Evolutionary conservation across 306 rosid species (phyloP).

Genomic region (Prunus padus): DNA sequence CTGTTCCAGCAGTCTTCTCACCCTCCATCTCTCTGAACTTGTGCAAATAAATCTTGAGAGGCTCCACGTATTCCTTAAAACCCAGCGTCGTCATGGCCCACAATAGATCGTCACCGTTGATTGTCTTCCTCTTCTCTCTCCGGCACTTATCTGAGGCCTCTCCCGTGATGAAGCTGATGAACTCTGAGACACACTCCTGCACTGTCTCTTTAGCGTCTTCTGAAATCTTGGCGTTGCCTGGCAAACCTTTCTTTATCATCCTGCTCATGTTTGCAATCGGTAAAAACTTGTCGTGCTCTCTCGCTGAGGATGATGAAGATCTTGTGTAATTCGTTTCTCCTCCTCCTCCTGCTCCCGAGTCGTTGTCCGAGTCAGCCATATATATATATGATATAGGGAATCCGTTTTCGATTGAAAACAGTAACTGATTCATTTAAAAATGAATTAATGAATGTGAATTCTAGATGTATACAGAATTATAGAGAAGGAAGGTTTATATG

Average conservation of each 20-base stretch:
- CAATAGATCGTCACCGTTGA: constrained; percentile 85
- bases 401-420: too few relatives aligned
- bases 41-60: constrained; percentile 69
- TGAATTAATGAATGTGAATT: background rate
- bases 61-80: constrained; percentile 82
- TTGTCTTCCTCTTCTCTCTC: constrained; percentile 87
- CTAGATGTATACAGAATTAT: too few relatives aligned
- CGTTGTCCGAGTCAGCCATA: constrained; percentile 91
- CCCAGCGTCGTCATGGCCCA: constrained; percentile 91
- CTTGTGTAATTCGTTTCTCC: too few relatives aligned
- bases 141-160: constrained; percentile 92
- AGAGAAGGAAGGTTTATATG: background rate
- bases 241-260: constrained; percentile 83
- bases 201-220: constrained; percentile 88
- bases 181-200: constrained; percentile 90
- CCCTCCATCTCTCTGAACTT: constrained; percentile 80
- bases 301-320: constrained; percentile 30
- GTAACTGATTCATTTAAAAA: too few relatives aligned
- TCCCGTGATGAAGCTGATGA: constrained; percentile 84
- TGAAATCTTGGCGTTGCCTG: constrained; percentile 90
- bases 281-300: constrained; percentile 73
- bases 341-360: constrained; percentile 47
- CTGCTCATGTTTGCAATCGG: constrained; percentile 88
- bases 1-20: constrained; percentile 41
- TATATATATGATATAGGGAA: too few relatives aligned